Evolutionary conservation across 2,329 filamentous ascomycete genomes (phyloP), one percentile per base, ranked within the genome.

Genomic region (Fusarium sp.): DNA sequence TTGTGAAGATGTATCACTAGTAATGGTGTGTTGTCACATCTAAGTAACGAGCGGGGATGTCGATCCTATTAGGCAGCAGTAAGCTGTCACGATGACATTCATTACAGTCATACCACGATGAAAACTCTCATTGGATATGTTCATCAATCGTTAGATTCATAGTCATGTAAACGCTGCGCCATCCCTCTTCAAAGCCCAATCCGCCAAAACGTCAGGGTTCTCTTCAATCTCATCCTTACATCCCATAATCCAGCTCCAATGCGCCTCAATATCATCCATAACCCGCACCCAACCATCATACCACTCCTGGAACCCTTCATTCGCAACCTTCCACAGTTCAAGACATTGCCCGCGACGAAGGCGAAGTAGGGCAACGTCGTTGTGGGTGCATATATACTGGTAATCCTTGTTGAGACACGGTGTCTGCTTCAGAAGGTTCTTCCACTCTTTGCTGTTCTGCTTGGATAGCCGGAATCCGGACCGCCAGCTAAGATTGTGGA

Each of bases 151-250:
- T 33, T 33, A 15, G 14, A 15, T 7, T 37, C 17, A n/a, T 3
- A 24, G 11, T 61, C 15, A 55, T 24, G 17, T 50, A 22, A 63
- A 59, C 3, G 32, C 19, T 24, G 49, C 49, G n/a, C 56, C 56
- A 17, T 60, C 46, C 35, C 53, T 53, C 1, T 13, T 32, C 19
- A 68, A 40, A 8, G 66, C 59, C 66, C 66, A 68, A 2, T 67
- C 56, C 15, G 26, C 53, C n/a, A 68, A 14, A 14, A 32, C 15
- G 6, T 54, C 63, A 3, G 59, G 51, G 17, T 50, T 57, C 39
- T 61, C 22, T 17, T 54, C 35, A 15, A 67, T 19, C 50, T 64
- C 66, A 0, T 26, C 19, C 20, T 24, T 51, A 15, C 52, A 58
- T 3, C 8, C 43, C 45, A 39, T 57, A 13, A 60, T 26, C 63